Percentiles rank a stretch among this genome's conserved stretches.
These are phyloP conservation scores for Tuber aestivum DNA, from an alignment of 495 filamentous ascomycete genomes.

Conservation along the genomic window DNA sequence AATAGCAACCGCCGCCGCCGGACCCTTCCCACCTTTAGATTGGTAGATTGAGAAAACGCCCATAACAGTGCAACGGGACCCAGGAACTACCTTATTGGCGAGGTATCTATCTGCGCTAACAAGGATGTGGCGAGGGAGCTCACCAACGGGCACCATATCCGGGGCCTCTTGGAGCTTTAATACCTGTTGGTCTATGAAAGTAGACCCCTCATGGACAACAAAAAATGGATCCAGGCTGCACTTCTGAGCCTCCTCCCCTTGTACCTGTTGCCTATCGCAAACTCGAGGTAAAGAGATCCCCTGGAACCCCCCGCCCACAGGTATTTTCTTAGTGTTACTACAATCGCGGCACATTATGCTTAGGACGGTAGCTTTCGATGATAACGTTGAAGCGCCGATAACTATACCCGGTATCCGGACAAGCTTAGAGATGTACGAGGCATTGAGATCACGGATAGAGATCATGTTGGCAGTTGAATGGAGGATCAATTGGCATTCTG, in stretches of 20 bases:
- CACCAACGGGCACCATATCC: conserved; percentile 95
- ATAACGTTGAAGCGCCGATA: conserved; percentile 93
- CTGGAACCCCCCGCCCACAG: conserved; percentile 75
- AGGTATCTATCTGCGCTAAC: conserved; percentile 94
- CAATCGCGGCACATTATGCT: conserved; percentile 87
- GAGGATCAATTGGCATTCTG: conserved; percentile 90
- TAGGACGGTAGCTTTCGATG: conserved; percentile 84
- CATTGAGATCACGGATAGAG: conserved; percentile 89
- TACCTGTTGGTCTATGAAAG: conserved; percentile 96
- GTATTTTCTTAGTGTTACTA: conserved; percentile 62
- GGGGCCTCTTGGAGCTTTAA: conserved; percentile 98
- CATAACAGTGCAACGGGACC: conserved; percentile 89
- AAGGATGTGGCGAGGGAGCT: conserved; percentile 88
- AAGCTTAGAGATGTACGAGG: conserved; percentile 86
- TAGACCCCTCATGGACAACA: conserved; percentile 85
- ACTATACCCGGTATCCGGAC: conserved; percentile 96
- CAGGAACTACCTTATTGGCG: conserved; percentile 91
- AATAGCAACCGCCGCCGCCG: conserved; percentile 79
- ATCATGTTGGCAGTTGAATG: conserved; percentile 85
- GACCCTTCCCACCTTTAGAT: conserved; percentile 75
- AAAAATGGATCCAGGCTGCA: conserved; percentile 96
- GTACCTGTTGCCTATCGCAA: conserved; percentile 55
- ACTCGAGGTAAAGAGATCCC: conserved; percentile 74
- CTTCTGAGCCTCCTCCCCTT: conserved; percentile 48
- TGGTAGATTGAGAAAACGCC: conserved; percentile 98